Base-by-base conservation (phyloP, 805 yeast species). In the Cyberlindnera mycetangii region DNA sequence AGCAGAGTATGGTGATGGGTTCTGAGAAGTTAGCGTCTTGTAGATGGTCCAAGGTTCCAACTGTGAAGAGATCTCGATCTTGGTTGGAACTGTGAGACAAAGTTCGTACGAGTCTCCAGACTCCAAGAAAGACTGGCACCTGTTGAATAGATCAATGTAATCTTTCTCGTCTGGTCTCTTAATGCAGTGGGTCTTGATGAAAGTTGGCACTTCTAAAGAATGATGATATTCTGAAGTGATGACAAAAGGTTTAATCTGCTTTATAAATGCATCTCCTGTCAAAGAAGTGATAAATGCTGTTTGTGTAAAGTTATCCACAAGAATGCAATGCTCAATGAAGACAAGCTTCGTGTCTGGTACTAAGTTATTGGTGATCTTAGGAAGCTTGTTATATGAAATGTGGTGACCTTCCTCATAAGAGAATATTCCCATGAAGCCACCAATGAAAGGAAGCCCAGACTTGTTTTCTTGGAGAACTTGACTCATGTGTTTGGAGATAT, bases 1-100 rank as follows among this genome's bases (percentile, higher is more conserved):
- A 43, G 93, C 82, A 3, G 96, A 81, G 61, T 86, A 92, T 1
- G 99, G 99, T 0, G 98, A 87, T 3, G 99, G 98, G 59, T 95
- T 93, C 44, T 74, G 75, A 12, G 65, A 56, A 0, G 87, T 79
- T 42, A 93, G 68, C 1, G 80, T 74, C 58, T 85, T 83, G 67
- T 89, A 93, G 3, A 92, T 72, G 15, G 76, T 78, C 97, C 97
- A 93, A 0, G 95, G 74, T 3, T 71, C 52, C 10, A 81, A 56
- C 8, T 61, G 51, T 6, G 64, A 48, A 0, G 83, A 81, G 14
- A 87, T 69, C 6, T 63, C 64, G 12, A 88, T 71, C 42, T 70
- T 70, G 45, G 92, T 85, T 48, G 79, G 85, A 1, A 85, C 82
- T 0, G 98, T 92, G 25, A 93, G 71, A 60, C 99, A 93, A 14